Conservation (phyloP, 2,329 filamentous ascomycete species). For the Talaromyces atroroseus region DNA sequence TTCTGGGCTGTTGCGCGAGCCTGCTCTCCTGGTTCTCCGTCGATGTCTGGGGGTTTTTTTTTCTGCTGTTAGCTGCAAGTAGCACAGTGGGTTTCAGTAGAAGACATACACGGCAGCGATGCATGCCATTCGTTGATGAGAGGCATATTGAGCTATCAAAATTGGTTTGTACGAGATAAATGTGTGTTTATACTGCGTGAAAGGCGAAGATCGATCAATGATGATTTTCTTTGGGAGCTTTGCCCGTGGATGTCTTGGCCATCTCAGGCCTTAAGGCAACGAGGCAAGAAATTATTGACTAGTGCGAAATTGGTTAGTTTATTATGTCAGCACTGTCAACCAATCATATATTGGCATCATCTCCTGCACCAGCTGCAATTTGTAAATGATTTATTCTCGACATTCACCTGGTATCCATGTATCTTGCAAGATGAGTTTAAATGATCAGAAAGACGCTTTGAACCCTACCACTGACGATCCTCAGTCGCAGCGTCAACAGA, state of each 20-base stretch:
- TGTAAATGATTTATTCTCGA: neutral
- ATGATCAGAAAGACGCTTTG: neutral
- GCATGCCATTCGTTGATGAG: slow-evolving; percentile 67
- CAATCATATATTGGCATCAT: neutral
- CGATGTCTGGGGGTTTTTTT: slow-evolving; percentile 70
- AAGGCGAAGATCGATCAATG: neutral
- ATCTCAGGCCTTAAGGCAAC: neutral
- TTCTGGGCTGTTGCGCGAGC: slow-evolving; percentile 62
- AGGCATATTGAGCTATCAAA: slow-evolving; percentile 47
- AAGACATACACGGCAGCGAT: slow-evolving; percentile 67
- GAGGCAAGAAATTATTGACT: no score
- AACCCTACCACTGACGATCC: neutral
- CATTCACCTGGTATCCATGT: neutral
- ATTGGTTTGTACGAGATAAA: neutral
- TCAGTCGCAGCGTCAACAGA: neutral
- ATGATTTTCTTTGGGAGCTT: neutral
- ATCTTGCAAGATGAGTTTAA: neutral
- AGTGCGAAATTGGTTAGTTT: neutral
- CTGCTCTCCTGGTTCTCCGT: slow-evolving; percentile 58
- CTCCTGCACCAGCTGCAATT: neutral
- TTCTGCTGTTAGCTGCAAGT: slow-evolving; percentile 11
- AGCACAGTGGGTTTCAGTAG: slow-evolving; percentile 5
- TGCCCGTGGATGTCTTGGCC: neutral
- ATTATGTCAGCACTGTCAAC: neutral
- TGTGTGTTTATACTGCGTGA: neutral